Evolutionary conservation across 805 yeast genomes (phyloP).

Genomic region (Maudiozyma serrabonitensis): DNA sequence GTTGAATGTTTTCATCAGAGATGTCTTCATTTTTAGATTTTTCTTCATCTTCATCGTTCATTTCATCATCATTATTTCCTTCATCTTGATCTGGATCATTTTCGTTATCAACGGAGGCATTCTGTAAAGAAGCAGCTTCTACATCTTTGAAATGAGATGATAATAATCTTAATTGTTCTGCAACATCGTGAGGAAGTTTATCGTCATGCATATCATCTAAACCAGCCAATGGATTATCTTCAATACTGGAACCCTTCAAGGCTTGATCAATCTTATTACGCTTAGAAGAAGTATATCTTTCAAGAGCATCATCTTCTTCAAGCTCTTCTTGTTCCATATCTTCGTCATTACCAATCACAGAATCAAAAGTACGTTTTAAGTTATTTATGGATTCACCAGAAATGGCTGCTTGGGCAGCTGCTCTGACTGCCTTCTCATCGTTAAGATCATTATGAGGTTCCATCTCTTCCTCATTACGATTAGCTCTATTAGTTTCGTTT

Average conservation of each 20-base stretch:
- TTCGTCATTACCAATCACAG: conserved; percentile 3
- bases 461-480: neutral
- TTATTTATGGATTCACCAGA: conserved; percentile 12
- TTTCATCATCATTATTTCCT: conserved; percentile 4
- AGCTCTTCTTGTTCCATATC: conserved; percentile 1
- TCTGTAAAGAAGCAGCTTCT: conserved; percentile 12
- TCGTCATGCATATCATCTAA: conserved; percentile 25
- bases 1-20: conserved; percentile 29
- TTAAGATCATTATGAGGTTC: neutral
- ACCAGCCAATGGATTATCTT: conserved; percentile 15
- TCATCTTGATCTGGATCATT: conserved; percentile 17
- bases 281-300: conserved; percentile 1
- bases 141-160: conserved; percentile 30
- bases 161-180: conserved; percentile 27
- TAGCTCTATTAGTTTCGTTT: neutral
- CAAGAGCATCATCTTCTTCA: conserved; percentile 1
- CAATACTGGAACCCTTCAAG: neutral
- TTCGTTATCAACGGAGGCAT: conserved; percentile 11
- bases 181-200: conserved; percentile 28
- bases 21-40: conserved; percentile 16
- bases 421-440: conserved; percentile 16
- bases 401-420: conserved; percentile 24
- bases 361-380: conserved; percentile 10
- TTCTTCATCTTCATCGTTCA: conserved; percentile 4
- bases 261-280: conserved; percentile 4